A percentile compares a stretch with the other conserved stretches of the same genome.
These are phyloP conservation scores for Penicillium egyptiacum DNA, from an alignment of 495 filamentous ascomycete genomes.

Conservation along the genomic window DNA sequence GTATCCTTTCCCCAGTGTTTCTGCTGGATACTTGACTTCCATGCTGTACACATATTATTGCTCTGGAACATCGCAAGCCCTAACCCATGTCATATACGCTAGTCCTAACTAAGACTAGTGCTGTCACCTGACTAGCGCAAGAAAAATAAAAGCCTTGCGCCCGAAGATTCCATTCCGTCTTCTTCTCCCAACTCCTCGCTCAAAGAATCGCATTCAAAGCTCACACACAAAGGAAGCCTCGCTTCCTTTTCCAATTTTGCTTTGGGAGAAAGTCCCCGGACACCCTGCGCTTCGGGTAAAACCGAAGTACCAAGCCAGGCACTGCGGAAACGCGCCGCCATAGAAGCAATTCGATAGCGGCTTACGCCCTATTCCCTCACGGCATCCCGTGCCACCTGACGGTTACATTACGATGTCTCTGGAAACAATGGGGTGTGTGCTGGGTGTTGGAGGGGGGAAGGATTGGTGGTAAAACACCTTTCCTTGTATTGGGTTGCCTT, in stretches of 20 bases:
- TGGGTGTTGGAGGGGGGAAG: conserved; percentile 42
- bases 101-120: conserved; percentile 29
- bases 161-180: conserved; percentile 16
- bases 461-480: conserved; percentile 18
- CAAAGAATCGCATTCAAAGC: conserved; percentile 99
- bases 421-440: conserved; percentile 47
- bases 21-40: neutral
- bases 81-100: neutral
- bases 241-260: conserved; percentile 47
- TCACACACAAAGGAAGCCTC: conserved; percentile 70
- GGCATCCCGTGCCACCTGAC: conserved; percentile 37
- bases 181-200: conserved; percentile 74
- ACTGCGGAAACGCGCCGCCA: conserved; percentile 97
- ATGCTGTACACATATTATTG: too few relatives aligned
- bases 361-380: conserved; percentile 56
- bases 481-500: conserved; percentile 54
- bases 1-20: neutral
- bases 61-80: neutral
- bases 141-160: conserved; percentile 26
- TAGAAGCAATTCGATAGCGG: conserved; percentile 89
- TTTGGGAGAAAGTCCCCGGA: conserved; percentile 99
- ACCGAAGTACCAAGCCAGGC: conserved; percentile 45
- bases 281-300: conserved; percentile 56
- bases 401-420: conserved; percentile 27
- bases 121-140: conserved; percentile 23